Base-by-base conservation (phyloP, 2,329 filamentous ascomycete species). In the Kalmusia sp. region DNA sequence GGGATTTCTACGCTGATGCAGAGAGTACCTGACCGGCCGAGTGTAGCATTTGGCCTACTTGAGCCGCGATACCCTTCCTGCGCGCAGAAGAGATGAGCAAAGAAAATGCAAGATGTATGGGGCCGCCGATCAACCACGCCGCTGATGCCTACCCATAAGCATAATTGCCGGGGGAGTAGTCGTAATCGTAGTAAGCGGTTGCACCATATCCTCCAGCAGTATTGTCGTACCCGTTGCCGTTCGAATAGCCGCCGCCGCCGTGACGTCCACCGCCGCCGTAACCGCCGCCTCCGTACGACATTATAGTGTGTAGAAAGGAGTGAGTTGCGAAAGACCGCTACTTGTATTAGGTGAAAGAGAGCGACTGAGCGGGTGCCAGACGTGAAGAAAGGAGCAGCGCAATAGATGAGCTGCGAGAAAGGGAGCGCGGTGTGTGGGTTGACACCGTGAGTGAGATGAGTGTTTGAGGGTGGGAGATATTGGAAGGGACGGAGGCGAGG, bases 241-340 rank as follows among this genome's bases (percentile, higher is more conserved):
- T 81, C 50, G 79, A 80, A 69, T 84, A 82, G 60, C 81, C 80
- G 60, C 77, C 77, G 57, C 77, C 74, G 62, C 79, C 77, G 51
- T 72, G 72, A 62, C 76, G 73, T 62, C 79, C 72, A 40, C 68
- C 69, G 57, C 67, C 82, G 54, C 71, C 68, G 58, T 70, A 68
- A 51, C 73, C 71, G 52, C 73, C 73, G 69, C 43, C 43, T 34
- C 86, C 83, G 85, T 91, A 90, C 78, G 88, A 90, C 88, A 91
- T 91, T 73, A 70, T 84, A 71, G 21, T 27, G 59, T 64, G 67
- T 61, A 61, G 72, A 72, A 68, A 63, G 51, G 66, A 71, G 69
- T 55, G 69, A 59, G 66, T 55, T 48, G 50, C 35, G 19, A 25
- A n/a, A 22, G 28, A 47, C 5, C n/a, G 44, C n/a, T 12, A 33